Evolutionary conservation across 352 stramenopile species (phyloP), one percentile per base, ranked within the genome.

Genomic region (Pelagophyceae sp.): DNA sequence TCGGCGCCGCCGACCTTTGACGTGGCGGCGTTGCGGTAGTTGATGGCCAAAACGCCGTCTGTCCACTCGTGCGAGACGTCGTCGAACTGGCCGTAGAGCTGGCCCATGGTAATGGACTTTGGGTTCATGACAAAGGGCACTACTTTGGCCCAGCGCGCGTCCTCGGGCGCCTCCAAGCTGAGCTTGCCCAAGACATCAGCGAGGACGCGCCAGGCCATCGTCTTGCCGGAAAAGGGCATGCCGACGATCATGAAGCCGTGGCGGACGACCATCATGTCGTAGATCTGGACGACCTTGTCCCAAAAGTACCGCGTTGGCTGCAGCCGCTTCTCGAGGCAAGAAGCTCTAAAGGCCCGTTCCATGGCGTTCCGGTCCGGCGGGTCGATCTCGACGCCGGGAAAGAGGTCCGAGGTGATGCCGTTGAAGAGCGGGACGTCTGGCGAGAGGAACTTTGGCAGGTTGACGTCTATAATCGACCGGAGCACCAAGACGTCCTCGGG

Each of bases 181-280:
- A 90, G 72, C 17, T 82, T 64, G 0, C 79, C 76, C 3, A 87
- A 75, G 32, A 80, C 77, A 60, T 83, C 88, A 23, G 89, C 89
- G 0, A 97, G 79, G 0, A 96, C 89, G 0, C 94, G 92, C 79
- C 90, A 90, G 17, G 84, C 85, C 50, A 80, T 94, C n/a, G 90
- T 97, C 75, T 98, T 98, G 0, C 93, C 93, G 0, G 88, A 94
- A 23, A 94, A 95, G 0, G 93, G 95, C 31, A 93, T 85, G 0
- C 93, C 93, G 1, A 98, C 93, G 74, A 98, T 94, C 93, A 98
- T 98, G 71, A 98, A 92, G 0, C 93, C 93, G 78, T 98, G 93
- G 20, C 93, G 88, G 32, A 98, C 93, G 27, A 97, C 88, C 72
- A 92, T 91, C 87, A 94, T 98, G 77, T 98, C 93, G 82, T 98